Base-by-base conservation (phyloP, 163 green algal genomes). In the Scenedesmus sp. region DNA sequence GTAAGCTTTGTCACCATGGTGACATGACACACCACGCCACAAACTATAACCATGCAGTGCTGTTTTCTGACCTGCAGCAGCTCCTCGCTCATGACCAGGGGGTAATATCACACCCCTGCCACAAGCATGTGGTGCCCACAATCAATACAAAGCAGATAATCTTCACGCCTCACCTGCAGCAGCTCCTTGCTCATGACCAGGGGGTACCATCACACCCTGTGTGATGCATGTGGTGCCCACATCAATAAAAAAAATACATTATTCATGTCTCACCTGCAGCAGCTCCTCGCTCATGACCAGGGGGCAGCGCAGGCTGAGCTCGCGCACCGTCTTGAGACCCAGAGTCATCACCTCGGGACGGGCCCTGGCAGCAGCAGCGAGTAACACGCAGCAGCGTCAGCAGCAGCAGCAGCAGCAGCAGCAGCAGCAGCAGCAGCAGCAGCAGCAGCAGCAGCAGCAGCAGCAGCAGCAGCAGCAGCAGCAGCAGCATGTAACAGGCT, bases 241-340 rank as follows among this genome's bases (percentile, higher is more conserved):
- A 16, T 23, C 34, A 64, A 23, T 23, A 60, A 23, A 12, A 2
- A 81, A 18, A 79, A 12, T 55, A 88, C 81, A n/a, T 56, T n/a
- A n/a, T 57, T 12, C 12, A 2, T 20, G 62, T 52, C 86, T 2
- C 62, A 95, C 94, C 95, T 96, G 93, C 66, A 99, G 96, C 76
- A 99, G 94, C 46, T 99, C 97, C 7, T 93, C 87, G 4, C 90
- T 96, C 97, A 99, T 99, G 81, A 99, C 94, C 89, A 99, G 95
- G 3, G 98, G 98, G 82, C 94, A 95, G 76, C 98, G 95, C 56
- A 96, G 88, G 92, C 98, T 99, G 66, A 99, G 95, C 96, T 99
- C 98, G 1, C 98, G 93, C 86, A 99, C 98, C 13, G 98, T 97
- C 93, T 99, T 99, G 10, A 99, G 93, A 12, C 98, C 98, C 18